These are phyloP conservation scores for Aspergillus tamarii DNA, from an alignment of 2,329 filamentous ascomycete species.

Conservation along the genomic window DNA sequence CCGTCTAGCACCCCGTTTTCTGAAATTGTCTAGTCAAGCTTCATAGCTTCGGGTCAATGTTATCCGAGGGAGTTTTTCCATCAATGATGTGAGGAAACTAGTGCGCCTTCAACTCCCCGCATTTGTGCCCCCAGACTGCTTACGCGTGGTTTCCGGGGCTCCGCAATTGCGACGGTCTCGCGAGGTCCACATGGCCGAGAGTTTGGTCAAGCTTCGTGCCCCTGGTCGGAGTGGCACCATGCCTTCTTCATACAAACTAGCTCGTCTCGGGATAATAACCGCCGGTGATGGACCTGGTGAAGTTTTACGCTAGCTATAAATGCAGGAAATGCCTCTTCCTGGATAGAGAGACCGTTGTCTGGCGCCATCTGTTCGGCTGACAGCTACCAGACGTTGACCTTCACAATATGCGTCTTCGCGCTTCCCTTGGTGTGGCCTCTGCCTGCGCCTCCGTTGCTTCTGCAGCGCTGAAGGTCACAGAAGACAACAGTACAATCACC, in stretches of 20 bases:
- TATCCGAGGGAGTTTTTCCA: conserved; percentile 25
- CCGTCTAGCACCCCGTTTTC: not conserved
- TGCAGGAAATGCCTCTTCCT: not conserved
- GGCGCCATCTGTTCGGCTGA: not conserved
- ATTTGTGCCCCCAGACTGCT: conserved; percentile 13
- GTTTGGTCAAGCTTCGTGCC: not conserved
- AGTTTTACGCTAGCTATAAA: not conserved
- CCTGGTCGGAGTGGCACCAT: not conserved
- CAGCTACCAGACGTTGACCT: not conserved
- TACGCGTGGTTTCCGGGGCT: conserved; percentile 1
- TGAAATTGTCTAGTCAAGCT: not conserved
- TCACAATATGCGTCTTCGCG: conserved; percentile 14
- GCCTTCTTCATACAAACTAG: not conserved
- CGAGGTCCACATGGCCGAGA: conserved; percentile 2
- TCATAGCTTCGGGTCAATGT: conserved; percentile 18
- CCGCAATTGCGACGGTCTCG: not conserved
- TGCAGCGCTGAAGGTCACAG: conserved; percentile 22
- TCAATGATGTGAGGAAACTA: conserved; percentile 12
- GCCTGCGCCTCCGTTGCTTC: conserved; percentile 16
- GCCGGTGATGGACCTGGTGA: not conserved
- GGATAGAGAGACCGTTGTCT: not conserved
- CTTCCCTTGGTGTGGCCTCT: conserved; percentile 8
- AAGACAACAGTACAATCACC: conserved; percentile 28
- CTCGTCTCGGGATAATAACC: not conserved
- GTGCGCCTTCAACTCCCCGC: conserved; percentile 18